Conservation (phyloP, 805 yeast species). For the Jamesozyma spencerorum region DNA sequence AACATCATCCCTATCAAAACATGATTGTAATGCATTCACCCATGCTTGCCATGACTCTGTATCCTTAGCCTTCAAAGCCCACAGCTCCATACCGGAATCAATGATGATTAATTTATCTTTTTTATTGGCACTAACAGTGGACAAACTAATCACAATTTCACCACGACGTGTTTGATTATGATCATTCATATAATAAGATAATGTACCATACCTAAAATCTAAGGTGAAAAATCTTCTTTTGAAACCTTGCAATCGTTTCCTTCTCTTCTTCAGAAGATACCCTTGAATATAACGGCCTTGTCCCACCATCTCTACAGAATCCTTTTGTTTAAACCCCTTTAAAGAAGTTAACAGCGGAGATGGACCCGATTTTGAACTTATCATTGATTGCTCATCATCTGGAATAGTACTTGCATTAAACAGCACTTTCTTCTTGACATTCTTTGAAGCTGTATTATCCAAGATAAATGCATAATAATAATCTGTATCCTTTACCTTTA, state of each 20-base stretch:
- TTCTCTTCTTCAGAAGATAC: constrained; percentile 63
- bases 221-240: constrained; percentile 76
- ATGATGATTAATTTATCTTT: constrained; percentile 61
- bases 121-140: constrained; percentile 74
- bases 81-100: constrained; percentile 91
- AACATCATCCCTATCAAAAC: constrained; percentile 17
- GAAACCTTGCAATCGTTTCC: constrained; percentile 80
- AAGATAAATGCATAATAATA: constrained; percentile 73
- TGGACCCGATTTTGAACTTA: constrained; percentile 10
- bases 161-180: constrained; percentile 69
- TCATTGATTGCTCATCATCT: constrained; percentile 13
- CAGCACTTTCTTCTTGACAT: constrained; percentile 68
- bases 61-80: constrained; percentile 71
- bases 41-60: constrained; percentile 65
- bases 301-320: constrained; percentile 19
- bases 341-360: constrained; percentile 12
- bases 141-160: constrained; percentile 75
- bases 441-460: constrained; percentile 86
- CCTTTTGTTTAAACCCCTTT: constrained; percentile 6
- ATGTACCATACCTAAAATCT: constrained; percentile 71
- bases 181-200: constrained; percentile 69
- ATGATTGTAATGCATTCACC: constrained; percentile 64
- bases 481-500: constrained; percentile 54
- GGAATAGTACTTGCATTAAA: constrained; percentile 43
- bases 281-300: constrained; percentile 73